Conservation (phyloP, 2,329 filamentous ascomycete genomes). For the Botrytis porri region DNA sequence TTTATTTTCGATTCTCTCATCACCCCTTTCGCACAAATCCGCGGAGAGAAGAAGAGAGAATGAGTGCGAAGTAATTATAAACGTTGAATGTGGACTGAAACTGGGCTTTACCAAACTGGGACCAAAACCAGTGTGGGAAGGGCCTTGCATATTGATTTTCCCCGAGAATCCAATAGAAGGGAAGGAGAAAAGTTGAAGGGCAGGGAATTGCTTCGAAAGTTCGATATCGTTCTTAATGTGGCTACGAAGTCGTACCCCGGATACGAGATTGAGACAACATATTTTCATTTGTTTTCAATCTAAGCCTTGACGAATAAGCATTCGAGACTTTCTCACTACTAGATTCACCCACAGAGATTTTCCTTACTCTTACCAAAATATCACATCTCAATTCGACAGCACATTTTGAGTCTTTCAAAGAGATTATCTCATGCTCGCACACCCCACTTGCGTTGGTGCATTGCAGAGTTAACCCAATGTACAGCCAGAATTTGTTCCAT, state of each 20-base stretch:
- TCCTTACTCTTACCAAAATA: background rate
- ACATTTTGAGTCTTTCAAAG: constrained; percentile 8
- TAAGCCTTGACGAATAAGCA: background rate
- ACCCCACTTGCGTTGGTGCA: background rate
- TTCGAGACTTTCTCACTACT: background rate
- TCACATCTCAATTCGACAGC: background rate
- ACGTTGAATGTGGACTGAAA: background rate
- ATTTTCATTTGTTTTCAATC: background rate
- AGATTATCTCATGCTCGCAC: constrained; percentile 8
- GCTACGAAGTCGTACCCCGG: background rate
- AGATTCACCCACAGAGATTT: background rate
- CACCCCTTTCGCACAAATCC: too few species aligned
- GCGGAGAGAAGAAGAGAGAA: background rate
- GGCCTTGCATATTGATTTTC: constrained; percentile 2
- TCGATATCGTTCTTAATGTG: background rate
- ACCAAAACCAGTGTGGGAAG: constrained; percentile 9
- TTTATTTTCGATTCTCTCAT: background rate
- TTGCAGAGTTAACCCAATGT: background rate
- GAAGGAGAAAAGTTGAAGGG: background rate
- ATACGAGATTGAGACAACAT: background rate
- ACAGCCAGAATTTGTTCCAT: background rate
- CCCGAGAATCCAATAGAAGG: constrained; percentile 14
- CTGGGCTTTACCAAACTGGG: background rate
- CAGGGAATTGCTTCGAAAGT: constrained; percentile 1
- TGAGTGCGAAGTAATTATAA: background rate